phyloP scores from a whole-genome alignment of 306 rosid species.

The Quercus mongolica region DNA sequence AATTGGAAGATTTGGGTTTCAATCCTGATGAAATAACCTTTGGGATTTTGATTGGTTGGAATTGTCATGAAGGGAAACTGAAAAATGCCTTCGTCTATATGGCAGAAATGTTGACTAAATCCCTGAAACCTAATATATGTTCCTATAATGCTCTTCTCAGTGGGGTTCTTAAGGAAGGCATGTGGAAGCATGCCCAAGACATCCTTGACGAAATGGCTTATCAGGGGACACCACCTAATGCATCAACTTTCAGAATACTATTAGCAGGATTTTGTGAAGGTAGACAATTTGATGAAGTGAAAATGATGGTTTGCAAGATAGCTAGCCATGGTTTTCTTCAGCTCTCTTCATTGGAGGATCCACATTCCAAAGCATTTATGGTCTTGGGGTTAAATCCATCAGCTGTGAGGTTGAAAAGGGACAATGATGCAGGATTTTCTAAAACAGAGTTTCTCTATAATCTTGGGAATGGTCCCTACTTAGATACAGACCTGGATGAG shows the following conservation, averaged over 20 bases:
- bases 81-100: constrained; percentile 52
- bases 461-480: constrained; percentile 88
- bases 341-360: constrained; percentile 46
- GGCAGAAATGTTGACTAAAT: constrained; percentile 46
- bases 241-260: constrained; percentile 61
- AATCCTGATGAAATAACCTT: constrained; percentile 66
- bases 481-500: constrained; percentile 69
- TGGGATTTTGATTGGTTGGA: constrained; percentile 86
- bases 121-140: constrained; percentile 39
- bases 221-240: constrained; percentile 48
- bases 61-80: constrained; percentile 57
- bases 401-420: constrained; percentile 71
- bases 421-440: constrained; percentile 47
- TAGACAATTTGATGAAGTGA: constrained; percentile 63
- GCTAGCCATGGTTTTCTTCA: constrained; percentile 49
- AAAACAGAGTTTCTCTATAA: constrained; percentile 70
- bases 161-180: constrained; percentile 59
- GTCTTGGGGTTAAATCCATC: constrained; percentile 69
- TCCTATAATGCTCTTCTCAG: constrained; percentile 77
- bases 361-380: constrained; percentile 52
- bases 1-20: constrained; percentile 55
- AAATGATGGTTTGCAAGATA: constrained; percentile 53
- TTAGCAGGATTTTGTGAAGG: constrained; percentile 82
- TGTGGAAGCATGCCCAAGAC: constrained; percentile 49
- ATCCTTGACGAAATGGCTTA: constrained; percentile 82